Base-by-base conservation (phyloP, 169 alveolate genomes). In the Plasmodium cynomolgi region DNA sequence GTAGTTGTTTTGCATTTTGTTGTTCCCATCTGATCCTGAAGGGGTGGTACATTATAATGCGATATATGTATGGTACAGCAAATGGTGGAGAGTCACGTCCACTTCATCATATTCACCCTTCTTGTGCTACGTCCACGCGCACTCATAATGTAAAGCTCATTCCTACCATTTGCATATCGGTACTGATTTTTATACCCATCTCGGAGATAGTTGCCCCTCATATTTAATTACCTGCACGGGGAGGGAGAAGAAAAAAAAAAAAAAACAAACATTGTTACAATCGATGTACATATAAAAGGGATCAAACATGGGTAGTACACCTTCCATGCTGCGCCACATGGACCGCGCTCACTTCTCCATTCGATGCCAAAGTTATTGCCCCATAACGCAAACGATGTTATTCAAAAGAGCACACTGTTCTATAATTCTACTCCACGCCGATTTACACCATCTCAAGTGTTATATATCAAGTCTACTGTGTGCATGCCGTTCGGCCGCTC, bases 141-240 rank as follows among this genome's bases (percentile, higher is more conserved):
- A 44, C 44, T 17, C 17, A 17, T 54, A 15, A n/a, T 34, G 31
- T 20, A 17, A 15, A 20, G 41, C 41, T 11, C 33, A n/a, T 3
- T 74, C 50, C 39, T 91, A 91, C 95, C 95, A 82, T 81, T 91
- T 75, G 92, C 75, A 26, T 91, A 91, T 91, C 95, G 73, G 71
- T 83, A 17, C 39, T 91, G 95, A 81, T 80, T 71, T 34, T 50
- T 91, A 62, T 39, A 81, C 13, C 95, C 95, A 82, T 82, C 92
- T 91, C 95, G 83, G 37, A 68, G 68, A 82, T 91, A 91, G 47
- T 44, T 33, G 83, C 92, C 92, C 75, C 95, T 91, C 95, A 81
- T 83, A 71, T 71, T 82, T 91, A 73, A 44, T 80, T 80, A 37
- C 82, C 94, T 90, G 37, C n/a, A 71, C 5, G 47, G 20, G 44